Base-by-base conservation (phyloP, 176 grass and related monocot genomes). In the Thalia dealbata region DNA sequence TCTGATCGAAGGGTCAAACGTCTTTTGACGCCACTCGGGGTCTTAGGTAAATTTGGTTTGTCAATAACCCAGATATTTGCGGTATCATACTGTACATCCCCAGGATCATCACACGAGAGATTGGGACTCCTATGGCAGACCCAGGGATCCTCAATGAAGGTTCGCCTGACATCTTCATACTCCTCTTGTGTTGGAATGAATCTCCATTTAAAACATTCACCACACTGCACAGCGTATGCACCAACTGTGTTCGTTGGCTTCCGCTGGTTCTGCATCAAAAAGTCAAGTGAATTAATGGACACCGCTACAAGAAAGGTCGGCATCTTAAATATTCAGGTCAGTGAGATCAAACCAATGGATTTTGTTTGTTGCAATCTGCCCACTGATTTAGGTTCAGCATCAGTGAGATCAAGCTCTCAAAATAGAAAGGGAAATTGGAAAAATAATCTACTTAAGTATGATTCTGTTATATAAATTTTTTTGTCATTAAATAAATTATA, bases 41-140 rank as follows among this genome's bases (percentile, higher is more conserved):
- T 77, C 77, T 97, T 97, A 24, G 85, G 93, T 76, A 92, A 64
- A 75, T 92, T 86, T 62, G 87, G 93, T 54, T 78, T 97, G 73
- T 97, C 95, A 3, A 91, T 78, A 71, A 88, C 90, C 89, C 89
- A 97, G 52, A 97, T 73, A 28, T 81, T 70, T 76, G 68, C 88
- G 16, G 27, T 76, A 26, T 97, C 90, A 55, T 91, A 88, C 68
- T 97, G 80, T 71, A 97, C 84, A 61, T 97, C 85, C 41, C 77
- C 85, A 59, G 79, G 81, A 35, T 88, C 71, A 50, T 82, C 82
- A 76, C 92, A 96, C 3, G 84, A 90, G 80, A 77, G 69, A 60
- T 80, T 80, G 14, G 76, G 76, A 26, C 76, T 82, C 77, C 67
- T 92, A 29, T 70, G 52, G 71, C 95, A 97, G 76, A 80, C 64